Base-by-base conservation (phyloP, 768 basidiomycete genomes). In the Serendipita sp. region DNA sequence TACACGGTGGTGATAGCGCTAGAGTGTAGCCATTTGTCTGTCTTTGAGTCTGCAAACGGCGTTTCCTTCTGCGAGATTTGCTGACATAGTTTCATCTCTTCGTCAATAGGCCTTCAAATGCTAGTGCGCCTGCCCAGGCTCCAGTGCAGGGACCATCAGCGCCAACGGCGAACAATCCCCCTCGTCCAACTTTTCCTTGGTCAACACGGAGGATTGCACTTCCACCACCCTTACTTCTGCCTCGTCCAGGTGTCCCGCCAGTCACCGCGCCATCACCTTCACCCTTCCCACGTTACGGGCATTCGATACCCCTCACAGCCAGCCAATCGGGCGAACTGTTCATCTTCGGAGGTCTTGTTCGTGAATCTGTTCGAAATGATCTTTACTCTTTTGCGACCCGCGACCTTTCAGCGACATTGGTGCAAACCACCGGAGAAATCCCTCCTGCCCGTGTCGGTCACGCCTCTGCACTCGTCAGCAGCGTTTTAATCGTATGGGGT, bases 401-500 rank as follows among this genome's bases (percentile, higher is more conserved):
- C 46, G 86, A 91, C 68, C 80, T 91, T 66, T 82, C 87, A 15
- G 87, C 91, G 5, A 85, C 84, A 10, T 79, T 92, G 10, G 76
- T 97, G 36, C 89, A 93, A 72, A 96, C 94, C 0, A 82, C 80
- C 11, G 96, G 96, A 3, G 91, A 94, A 70, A 77, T 89, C 4
- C 96, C 96, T 0, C 83, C 84, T 15, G 85, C 91, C 0, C 79
- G 96, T 68, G 94, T 98, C n/a, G 95, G 96, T 0, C 96, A 99
- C 76, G 91, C 93, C 2, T 88, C 89, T 73, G 95, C 95, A 3
- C 83, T 97, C 60, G 92, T 98, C 65, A 91, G 92, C 73, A 92
- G 88, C 71, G 95, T 97, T 60, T 78, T 99, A 66, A 89, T 98
- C 66, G 87, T 97, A 2, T 99, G 96, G 96, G 96, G 96, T 36